Conservation (phyloP, 192 early-diverging fungal genomes). For the Podochytrium sp. region DNA sequence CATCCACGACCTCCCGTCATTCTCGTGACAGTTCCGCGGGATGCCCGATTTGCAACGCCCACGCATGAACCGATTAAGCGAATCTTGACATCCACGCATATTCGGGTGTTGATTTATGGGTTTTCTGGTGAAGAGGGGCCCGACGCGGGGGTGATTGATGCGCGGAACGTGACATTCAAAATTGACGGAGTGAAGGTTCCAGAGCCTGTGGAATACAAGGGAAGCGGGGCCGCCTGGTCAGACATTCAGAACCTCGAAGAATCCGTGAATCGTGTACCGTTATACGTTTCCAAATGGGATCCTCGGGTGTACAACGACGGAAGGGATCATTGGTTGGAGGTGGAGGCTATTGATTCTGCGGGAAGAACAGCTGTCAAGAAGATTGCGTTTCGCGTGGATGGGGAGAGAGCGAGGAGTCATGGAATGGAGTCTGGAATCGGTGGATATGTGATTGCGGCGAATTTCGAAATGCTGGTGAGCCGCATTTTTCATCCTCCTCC, state of each 20-base stretch:
- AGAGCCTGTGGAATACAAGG: neutral
- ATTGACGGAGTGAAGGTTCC: conserved; percentile 15
- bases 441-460: conserved; percentile 48
- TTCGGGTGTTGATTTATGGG: conserved; percentile 74
- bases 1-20: conserved; percentile 66
- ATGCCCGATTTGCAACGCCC: conserved; percentile 74
- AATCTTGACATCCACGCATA: conserved; percentile 67
- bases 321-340: conserved; percentile 59
- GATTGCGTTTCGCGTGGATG: conserved; percentile 73
- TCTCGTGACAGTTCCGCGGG: conserved; percentile 87
- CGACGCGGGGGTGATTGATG: neutral
- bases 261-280: conserved; percentile 60
- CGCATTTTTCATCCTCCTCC: neutral
- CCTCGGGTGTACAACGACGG: conserved; percentile 71
- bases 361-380: conserved; percentile 53
- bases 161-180: neutral
- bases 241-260: conserved; percentile 39
- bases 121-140: neutral
- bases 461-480: conserved; percentile 35
- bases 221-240: neutral
- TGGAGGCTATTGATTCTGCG: conserved; percentile 62
- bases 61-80: conserved; percentile 61
- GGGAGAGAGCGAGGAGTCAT: conserved; percentile 53
- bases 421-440: conserved; percentile 69
- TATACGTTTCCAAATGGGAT: conserved; percentile 78